These are phyloP conservation scores for Quercus tomentella DNA, from an alignment of 331 rosid genomes.

Conservation along the genomic window DNA sequence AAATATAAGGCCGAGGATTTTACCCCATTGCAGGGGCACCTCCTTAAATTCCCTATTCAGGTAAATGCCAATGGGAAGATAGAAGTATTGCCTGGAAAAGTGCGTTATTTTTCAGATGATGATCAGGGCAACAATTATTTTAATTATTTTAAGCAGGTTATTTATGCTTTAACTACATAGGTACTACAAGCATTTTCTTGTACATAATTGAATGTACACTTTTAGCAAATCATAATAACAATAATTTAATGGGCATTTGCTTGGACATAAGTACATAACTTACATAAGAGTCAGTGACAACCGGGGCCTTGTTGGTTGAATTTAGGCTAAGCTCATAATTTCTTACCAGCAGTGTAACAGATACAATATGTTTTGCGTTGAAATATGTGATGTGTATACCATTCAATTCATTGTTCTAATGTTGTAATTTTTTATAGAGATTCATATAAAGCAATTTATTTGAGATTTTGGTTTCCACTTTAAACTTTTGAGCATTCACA, in stretches of 20 bases:
- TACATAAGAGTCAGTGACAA: not conserved
- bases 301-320: not conserved
- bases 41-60: constrained; percentile 52
- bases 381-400: not conserved
- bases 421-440: too few relatives aligned
- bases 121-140: constrained; percentile 63
- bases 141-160: constrained; percentile 40
- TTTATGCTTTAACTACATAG: constrained; percentile 74
- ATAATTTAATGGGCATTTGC: not conserved
- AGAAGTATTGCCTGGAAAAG: constrained; percentile 45
- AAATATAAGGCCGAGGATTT: constrained; percentile 42
- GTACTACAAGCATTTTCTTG: not conserved
- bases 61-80: constrained; percentile 52
- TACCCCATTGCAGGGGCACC: constrained; percentile 63
- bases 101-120: constrained; percentile 64
- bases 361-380: not conserved
- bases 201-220: too few relatives aligned
- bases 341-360: not conserved
- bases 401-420: constrained; percentile 4
- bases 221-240: too few relatives aligned
- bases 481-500: too few relatives aligned
- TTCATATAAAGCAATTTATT: too few relatives aligned
- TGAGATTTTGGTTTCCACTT: too few relatives aligned
- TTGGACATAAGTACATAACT: not conserved
- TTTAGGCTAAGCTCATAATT: not conserved